These are phyloP conservation scores for Schizophyllum amplum DNA, from an alignment of 1,284 basidiomycete species.

Conservation along the genomic window DNA sequence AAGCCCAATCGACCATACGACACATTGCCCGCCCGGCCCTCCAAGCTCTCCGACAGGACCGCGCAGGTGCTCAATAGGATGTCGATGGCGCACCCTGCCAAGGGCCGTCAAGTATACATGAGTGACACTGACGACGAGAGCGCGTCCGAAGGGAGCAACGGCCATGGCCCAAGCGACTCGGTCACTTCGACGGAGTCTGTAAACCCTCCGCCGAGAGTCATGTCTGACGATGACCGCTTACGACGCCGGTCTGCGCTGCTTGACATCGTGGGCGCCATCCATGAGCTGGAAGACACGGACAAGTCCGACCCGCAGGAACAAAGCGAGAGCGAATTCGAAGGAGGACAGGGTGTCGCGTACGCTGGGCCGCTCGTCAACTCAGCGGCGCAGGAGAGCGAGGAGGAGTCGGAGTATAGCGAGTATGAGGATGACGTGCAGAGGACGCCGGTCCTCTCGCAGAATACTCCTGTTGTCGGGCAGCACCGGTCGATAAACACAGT, in stretches of 20 bases:
- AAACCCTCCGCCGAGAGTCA: not conserved
- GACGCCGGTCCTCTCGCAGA: not conserved
- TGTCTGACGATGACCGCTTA: not conserved
- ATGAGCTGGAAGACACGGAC: not conserved
- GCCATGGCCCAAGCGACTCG: not conserved
- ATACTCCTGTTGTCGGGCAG: not conserved
- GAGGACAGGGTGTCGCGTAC: not conserved
- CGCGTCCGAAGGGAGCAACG: not conserved
- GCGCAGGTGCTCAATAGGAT: not conserved
- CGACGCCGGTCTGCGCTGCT: not conserved
- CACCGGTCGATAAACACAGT: slow-evolving; percentile 1
- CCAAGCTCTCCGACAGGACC: not conserved
- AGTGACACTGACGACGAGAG: not conserved
- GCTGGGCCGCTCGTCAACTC: not conserved
- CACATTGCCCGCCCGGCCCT: not conserved
- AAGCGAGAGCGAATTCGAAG: not conserved
- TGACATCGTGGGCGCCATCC: not conserved
- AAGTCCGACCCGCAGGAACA: no score
- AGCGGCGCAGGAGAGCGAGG: not conserved
- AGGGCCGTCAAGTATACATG: not conserved
- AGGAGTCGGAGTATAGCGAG: not conserved
- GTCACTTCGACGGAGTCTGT: not conserved
- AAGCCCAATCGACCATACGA: not conserved
- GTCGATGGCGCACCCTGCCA: not conserved
- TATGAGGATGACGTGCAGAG: not conserved